phyloP scores from a whole-genome alignment of 2,329 filamentous ascomycete genomes.

The Aspergillus transmontanensis region DNA sequence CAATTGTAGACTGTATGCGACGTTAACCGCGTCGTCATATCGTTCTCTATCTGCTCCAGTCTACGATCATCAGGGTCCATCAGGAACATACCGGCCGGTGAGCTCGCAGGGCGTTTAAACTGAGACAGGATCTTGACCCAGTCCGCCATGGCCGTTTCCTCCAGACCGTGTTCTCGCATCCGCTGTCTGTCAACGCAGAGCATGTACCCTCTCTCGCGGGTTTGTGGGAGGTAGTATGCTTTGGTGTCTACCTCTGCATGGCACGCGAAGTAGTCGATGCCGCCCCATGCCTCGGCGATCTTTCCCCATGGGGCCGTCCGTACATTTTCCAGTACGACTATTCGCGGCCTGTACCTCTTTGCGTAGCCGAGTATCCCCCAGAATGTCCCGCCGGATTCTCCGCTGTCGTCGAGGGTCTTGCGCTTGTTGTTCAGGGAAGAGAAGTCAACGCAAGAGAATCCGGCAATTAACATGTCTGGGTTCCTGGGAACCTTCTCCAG shows the following conservation, averaged over 20 bases:
- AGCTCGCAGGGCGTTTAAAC: constrained; percentile 62
- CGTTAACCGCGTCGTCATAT: constrained; percentile 40
- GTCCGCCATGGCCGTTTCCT: constrained; percentile 27
- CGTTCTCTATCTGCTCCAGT: constrained; percentile 55
- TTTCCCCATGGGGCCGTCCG: constrained; percentile 59
- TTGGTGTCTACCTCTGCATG: constrained; percentile 65
- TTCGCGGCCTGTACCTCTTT: constrained; percentile 56
- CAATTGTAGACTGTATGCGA: constrained; percentile 32
- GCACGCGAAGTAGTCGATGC: constrained; percentile 58
- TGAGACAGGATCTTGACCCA: constrained; percentile 49
- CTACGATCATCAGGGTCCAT: constrained; percentile 57
- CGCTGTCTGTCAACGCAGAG: constrained; percentile 53
- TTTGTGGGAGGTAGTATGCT: constrained; percentile 73
- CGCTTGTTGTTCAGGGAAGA: constrained; percentile 64
- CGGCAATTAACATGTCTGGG: constrained; percentile 69
- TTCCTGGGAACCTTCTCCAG: constrained; percentile 57
- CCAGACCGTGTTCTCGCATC: constrained; percentile 22
- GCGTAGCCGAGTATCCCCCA: constrained; percentile 62
- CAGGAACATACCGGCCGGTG: constrained; percentile 64
- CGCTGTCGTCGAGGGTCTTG: constrained; percentile 56
- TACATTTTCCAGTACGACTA: constrained; percentile 76
- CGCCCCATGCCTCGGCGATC: constrained; percentile 49
- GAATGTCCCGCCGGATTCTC: constrained; percentile 69
- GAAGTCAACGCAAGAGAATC: constrained; percentile 76
- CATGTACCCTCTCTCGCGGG: constrained; percentile 62